phyloP scores from a whole-genome alignment of 2,329 filamentous ascomycete species.

The Madurella fahalii region DNA sequence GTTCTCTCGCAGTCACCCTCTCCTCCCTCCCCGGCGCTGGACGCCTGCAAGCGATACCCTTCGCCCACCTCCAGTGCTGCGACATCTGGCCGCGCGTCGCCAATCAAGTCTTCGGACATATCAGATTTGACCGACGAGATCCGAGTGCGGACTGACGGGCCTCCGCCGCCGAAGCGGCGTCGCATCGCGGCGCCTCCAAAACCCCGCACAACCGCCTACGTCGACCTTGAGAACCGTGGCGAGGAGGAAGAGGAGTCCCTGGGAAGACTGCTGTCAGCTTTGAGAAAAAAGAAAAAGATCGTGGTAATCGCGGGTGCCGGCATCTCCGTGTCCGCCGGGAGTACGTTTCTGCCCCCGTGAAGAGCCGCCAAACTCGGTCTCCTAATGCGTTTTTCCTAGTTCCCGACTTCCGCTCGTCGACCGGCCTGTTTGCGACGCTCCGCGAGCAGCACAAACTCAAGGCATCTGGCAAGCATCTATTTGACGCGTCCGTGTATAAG shows the following conservation, averaged over 20 bases:
- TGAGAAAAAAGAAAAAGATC: conserved; percentile 91
- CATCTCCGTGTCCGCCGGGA: conserved; percentile 94
- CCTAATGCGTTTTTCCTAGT: conserved; percentile 48
- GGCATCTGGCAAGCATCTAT: conserved; percentile 88
- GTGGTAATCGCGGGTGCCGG: conserved; percentile 94
- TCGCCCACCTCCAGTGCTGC: conserved; percentile 46
- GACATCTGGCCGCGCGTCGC: conserved; percentile 49
- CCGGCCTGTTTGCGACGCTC: conserved; percentile 81
- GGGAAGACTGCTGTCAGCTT: conserved; percentile 64
- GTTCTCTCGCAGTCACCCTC: conserved; percentile 51
- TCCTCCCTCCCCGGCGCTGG: conserved; percentile 41
- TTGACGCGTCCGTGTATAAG: conserved; percentile 96
- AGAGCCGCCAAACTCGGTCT: background rate
- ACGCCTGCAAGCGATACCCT: conserved; percentile 46
- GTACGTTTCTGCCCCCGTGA: conserved; percentile 45
- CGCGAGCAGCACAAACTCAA: conserved; percentile 87
- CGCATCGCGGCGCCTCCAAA: conserved; percentile 54
- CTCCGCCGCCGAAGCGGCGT: conserved; percentile 71
- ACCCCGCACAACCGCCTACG: conserved; percentile 72
- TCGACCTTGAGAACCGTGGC: conserved; percentile 61
- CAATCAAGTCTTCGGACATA: conserved; percentile 42
- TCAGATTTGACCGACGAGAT: conserved; percentile 36
- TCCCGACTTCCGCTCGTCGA: conserved; percentile 91
- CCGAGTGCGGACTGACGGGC: conserved; percentile 50
- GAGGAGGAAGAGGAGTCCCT: conserved; percentile 57